These are phyloP conservation scores for Casuarina equisetifolia DNA, from an alignment of 306 rosid genomes.

Conservation along the genomic window DNA sequence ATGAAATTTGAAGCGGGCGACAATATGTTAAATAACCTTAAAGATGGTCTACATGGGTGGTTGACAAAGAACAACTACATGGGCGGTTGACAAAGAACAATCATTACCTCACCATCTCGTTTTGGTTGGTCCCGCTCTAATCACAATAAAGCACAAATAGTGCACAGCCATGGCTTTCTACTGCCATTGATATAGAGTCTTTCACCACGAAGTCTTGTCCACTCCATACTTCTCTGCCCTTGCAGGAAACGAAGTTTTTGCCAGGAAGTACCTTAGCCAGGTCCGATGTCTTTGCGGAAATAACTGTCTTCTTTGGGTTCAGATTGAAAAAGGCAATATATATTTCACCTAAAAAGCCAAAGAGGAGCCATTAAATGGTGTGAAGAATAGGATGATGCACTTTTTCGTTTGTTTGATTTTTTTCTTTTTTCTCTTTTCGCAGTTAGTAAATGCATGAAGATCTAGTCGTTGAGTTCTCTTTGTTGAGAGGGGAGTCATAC, in stretches of 20 bases:
- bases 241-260: constrained; percentile 38
- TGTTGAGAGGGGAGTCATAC: constrained; percentile 30
- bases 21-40: too few relatives aligned
- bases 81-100: too few relatives aligned
- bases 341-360: constrained; percentile 51
- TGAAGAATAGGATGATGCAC: neutral
- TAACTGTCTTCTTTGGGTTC: constrained; percentile 35
- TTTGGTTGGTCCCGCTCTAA: constrained; percentile 9
- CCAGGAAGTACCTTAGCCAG: constrained; percentile 47
- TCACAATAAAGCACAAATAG: constrained; percentile 53
- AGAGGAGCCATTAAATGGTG: neutral
- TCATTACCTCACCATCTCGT: neutral
- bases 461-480: constrained; percentile 5
- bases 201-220: constrained; percentile 40
- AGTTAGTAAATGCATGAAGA: neutral
- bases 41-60: too few relatives aligned
- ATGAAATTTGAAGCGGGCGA: too few relatives aligned
- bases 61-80: too few relatives aligned
- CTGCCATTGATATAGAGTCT: constrained; percentile 38
- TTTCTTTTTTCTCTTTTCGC: neutral
- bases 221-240: constrained; percentile 66
- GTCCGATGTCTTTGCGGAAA: constrained; percentile 48
- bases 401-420: neutral
- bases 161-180: constrained; percentile 60
- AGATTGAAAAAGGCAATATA: constrained; percentile 77